Conservation (phyloP, 148 eudicot species). For the Cornus suecica region DNA sequence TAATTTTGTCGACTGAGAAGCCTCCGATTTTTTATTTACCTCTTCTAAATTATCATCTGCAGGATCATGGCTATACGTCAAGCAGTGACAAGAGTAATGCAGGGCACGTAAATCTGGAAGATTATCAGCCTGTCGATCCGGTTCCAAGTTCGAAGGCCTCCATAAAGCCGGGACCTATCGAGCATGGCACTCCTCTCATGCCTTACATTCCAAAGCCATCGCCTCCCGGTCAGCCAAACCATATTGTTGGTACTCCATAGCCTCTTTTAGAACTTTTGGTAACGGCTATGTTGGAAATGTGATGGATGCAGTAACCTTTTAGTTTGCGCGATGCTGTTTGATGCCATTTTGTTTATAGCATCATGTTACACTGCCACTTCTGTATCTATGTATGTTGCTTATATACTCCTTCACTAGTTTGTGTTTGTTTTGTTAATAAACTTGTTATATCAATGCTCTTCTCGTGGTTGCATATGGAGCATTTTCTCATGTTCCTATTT, state of each 20-base stretch:
- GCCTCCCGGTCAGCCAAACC: slow-evolving; percentile 24
- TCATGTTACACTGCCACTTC: not conserved
- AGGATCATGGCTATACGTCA: slow-evolving; percentile 8
- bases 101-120: slow-evolving; percentile 11
- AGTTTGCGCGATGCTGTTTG: not conserved
- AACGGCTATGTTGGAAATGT: not conserved
- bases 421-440: not conserved
- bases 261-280: not conserved
- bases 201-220: slow-evolving; percentile 47
- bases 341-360: not conserved
- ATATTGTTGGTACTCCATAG: slow-evolving; percentile 9
- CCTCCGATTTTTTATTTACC: not conserved
- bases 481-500: not conserved
- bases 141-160: slow-evolving; percentile 50
- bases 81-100: not conserved
- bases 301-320: not conserved
- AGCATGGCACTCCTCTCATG: slow-evolving; percentile 48
- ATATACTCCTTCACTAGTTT: not conserved
- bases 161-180: slow-evolving; percentile 42
- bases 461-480: not conserved
- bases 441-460: not conserved
- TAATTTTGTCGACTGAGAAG: too few species aligned
- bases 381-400: not conserved
- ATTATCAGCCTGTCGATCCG: slow-evolving; percentile 28
- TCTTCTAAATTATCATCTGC: not conserved